Percentiles rank a stretch among this genome's conserved stretches.
These are phyloP conservation scores for Corrigiola litoralis DNA, from an alignment of 179 eudicot genomes.

Conservation along the genomic window DNA sequence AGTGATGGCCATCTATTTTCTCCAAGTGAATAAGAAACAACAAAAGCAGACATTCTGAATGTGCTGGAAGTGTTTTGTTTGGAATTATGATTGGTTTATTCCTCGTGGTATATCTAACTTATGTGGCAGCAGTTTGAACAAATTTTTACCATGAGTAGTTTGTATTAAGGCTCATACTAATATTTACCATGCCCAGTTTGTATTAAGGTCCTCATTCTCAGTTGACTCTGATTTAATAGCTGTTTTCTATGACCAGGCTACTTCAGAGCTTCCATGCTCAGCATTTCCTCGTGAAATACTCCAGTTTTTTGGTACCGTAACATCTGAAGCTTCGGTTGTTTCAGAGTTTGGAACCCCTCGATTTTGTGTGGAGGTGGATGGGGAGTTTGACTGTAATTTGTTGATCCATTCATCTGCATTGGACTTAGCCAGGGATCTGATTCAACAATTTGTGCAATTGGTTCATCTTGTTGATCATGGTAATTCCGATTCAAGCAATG, in stretches of 20 bases:
- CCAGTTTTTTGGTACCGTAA: conserved; percentile 56
- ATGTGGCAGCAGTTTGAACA: too few species aligned
- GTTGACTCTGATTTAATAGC: conserved; percentile 1
- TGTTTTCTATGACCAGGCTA: conserved; percentile 54
- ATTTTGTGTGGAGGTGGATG: conserved; percentile 55
- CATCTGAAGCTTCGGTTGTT: conserved; percentile 31
- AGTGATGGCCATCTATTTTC: too few species aligned
- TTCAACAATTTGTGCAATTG: conserved; percentile 65
- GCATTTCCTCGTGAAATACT: conserved; percentile 51
- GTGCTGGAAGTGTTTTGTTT: too few species aligned
- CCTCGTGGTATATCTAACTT: too few species aligned
- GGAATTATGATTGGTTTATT: too few species aligned
- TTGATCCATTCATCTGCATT: conserved; percentile 49
- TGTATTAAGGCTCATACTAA: too few species aligned
- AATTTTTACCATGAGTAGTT: too few species aligned
- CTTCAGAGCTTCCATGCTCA: conserved; percentile 66
- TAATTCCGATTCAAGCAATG: conserved; percentile 19
- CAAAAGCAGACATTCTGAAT: too few species aligned
- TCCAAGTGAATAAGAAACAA: too few species aligned
- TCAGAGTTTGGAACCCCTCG: conserved; percentile 43
- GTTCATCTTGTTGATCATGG: conserved; percentile 46
- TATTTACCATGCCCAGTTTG: background rate
- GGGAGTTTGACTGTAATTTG: conserved; percentile 46
- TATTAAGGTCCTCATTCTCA: background rate
- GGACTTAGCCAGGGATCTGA: conserved; percentile 53